Conservation (phyloP, 2,329 filamentous ascomycete species). For the Alternaria brassicicola region DNA sequence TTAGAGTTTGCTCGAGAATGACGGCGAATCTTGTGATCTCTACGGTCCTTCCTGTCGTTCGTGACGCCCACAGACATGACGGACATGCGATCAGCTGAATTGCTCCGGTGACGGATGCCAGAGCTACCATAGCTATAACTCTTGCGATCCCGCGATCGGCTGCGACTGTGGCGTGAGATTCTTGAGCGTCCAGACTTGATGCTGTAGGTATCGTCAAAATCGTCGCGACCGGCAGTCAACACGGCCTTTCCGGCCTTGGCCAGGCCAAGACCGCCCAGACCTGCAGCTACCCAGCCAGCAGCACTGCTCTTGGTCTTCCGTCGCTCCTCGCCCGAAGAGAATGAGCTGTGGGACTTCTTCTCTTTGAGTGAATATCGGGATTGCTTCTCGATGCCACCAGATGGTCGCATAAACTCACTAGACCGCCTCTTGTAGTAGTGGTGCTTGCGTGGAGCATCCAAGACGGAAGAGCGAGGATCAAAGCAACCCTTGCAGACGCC, state of each 20-base stretch:
- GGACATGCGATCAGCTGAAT: constrained; percentile 44
- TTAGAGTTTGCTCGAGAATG: constrained; percentile 47
- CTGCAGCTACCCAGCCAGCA: constrained; percentile 60
- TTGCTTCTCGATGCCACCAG: constrained; percentile 64
- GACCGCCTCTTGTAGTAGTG: constrained; percentile 58
- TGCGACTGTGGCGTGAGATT: constrained; percentile 42
- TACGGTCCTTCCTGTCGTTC: constrained; percentile 44
- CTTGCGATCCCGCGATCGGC: constrained; percentile 49
- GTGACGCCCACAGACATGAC: constrained; percentile 44
- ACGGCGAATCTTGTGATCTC: constrained; percentile 44
- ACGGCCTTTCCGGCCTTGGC: constrained; percentile 61
- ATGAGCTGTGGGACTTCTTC: constrained; percentile 40
- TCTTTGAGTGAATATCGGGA: constrained; percentile 56
- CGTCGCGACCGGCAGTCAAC: constrained; percentile 56
- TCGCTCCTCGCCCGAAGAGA: constrained; percentile 40
- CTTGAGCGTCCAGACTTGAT: constrained; percentile 59
- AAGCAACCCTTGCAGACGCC: constrained; percentile 71
- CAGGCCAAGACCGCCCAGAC: constrained; percentile 61
- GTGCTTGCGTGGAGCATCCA: constrained; percentile 66
- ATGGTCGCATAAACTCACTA: constrained; percentile 49
- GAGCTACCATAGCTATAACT: constrained; percentile 55
- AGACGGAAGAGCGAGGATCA: constrained; percentile 62
- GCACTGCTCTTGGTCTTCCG: constrained; percentile 52
- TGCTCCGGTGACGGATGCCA: constrained; percentile 48
- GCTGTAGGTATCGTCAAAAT: constrained; percentile 67